Conservation (phyloP, 495 filamentous ascomycete genomes). For the Penicillium soppii region DNA sequence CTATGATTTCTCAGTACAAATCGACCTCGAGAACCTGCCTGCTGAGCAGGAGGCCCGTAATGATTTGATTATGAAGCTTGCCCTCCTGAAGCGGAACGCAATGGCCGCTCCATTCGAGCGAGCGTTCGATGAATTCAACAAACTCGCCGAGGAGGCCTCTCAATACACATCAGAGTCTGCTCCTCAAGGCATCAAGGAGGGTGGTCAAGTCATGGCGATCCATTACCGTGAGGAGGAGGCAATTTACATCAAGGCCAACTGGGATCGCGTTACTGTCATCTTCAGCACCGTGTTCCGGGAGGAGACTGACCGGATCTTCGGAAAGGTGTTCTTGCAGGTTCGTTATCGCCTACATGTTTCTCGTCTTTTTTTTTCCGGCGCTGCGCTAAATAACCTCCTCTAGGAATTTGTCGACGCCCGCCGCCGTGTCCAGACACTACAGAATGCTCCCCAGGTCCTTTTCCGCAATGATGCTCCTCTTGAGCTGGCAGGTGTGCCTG, state of each 20-base stretch:
- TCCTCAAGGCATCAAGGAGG: constrained; percentile 81
- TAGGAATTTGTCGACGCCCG: constrained; percentile 96
- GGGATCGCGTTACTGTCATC: constrained; percentile 96
- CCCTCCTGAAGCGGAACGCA: constrained; percentile 90
- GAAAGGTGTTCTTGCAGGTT: constrained; percentile 85
- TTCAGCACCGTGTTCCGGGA: constrained; percentile 98
- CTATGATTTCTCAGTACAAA: constrained; percentile 88
- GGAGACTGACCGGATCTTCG: constrained; percentile 95
- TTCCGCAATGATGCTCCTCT: constrained; percentile 93
- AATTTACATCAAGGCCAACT: constrained; percentile 98
- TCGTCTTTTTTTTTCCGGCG: neutral
- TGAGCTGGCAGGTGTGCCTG: constrained; percentile 82
- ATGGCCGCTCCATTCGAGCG: constrained; percentile 98
- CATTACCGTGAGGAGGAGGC: constrained; percentile 98
- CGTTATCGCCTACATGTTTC: neutral
- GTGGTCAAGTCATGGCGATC: constrained; percentile 91
- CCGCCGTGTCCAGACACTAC: constrained; percentile 74
- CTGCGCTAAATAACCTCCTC: neutral
- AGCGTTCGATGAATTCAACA: constrained; percentile 89
- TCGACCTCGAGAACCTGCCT: constrained; percentile 87
- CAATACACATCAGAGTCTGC: constrained; percentile 88
- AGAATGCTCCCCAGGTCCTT: constrained; percentile 98
- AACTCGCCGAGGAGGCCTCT: constrained; percentile 81
- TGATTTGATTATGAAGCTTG: constrained; percentile 79
- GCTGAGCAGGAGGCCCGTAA: constrained; percentile 76